These are phyloP conservation scores for Cutaneotrichosporon sp. DNA, from an alignment of 1,284 basidiomycete genomes.

Conservation along the genomic window DNA sequence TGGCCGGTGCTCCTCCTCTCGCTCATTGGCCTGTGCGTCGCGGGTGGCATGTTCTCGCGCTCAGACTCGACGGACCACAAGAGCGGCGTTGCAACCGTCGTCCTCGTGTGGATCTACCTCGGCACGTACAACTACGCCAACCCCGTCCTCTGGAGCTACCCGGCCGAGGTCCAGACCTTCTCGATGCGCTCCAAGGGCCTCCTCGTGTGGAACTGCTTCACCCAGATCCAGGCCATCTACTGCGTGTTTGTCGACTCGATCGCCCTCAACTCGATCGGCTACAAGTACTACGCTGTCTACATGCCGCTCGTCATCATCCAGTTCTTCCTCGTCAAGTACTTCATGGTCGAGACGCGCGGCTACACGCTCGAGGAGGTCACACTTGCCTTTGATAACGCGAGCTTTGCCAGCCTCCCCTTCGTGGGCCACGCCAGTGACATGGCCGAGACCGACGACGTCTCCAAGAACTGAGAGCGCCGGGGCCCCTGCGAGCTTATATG, in stretches of 20 bases:
- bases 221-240: slow-evolving; percentile 37
- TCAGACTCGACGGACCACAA: slow-evolving; percentile 30
- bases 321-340: slow-evolving; percentile 34
- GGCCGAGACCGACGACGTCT: background rate
- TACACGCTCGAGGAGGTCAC: slow-evolving; percentile 53
- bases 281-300: slow-evolving; percentile 45
- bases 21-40: slow-evolving; percentile 46
- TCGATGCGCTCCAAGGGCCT: slow-evolving; percentile 53
- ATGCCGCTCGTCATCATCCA: slow-evolving; percentile 39
- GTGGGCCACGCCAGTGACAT: background rate
- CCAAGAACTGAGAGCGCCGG: background rate
- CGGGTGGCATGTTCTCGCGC: slow-evolving; percentile 44
- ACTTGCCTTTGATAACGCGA: slow-evolving; percentile 38
- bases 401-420: background rate
- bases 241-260: slow-evolving; percentile 46
- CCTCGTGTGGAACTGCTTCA: slow-evolving; percentile 52
- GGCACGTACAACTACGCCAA: slow-evolving; percentile 51
- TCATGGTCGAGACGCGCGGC: slow-evolving; percentile 52
- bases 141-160: slow-evolving; percentile 48
- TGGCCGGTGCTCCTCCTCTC: slow-evolving; percentile 49
- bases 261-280: slow-evolving; percentile 50
- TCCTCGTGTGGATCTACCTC: slow-evolving; percentile 53
- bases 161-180: slow-evolving; percentile 53
- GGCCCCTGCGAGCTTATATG: background rate
- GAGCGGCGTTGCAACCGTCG: slow-evolving; percentile 47